phyloP scores from a whole-genome alignment of 192 early-diverging fungal genomes.

The Podila minutissima region DNA sequence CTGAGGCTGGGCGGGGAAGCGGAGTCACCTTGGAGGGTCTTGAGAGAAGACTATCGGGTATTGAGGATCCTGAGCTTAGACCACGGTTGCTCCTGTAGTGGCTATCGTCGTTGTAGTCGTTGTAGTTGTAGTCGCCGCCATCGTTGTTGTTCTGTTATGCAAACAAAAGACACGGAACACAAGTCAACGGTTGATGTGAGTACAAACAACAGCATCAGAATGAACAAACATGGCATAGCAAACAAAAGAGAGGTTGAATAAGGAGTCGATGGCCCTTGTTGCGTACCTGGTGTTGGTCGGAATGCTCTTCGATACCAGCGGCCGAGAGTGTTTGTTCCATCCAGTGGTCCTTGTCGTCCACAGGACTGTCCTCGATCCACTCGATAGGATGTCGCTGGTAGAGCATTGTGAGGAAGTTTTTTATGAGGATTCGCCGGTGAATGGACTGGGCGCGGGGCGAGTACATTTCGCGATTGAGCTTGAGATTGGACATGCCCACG shows the following conservation, averaged over 20 bases:
- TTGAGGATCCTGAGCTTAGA: neutral
- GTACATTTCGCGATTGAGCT: slow-evolving; percentile 34
- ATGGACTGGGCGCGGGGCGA: slow-evolving; percentile 29
- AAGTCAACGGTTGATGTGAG: neutral
- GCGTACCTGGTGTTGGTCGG: neutral
- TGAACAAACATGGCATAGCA: neutral
- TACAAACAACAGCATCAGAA: no score
- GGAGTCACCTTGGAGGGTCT: slow-evolving; percentile 16
- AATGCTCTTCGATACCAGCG: slow-evolving; percentile 15
- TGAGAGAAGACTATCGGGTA: slow-evolving; percentile 9
- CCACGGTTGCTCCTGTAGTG: neutral
- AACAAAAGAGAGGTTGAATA: neutral
- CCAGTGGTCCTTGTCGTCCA: slow-evolving; percentile 36
- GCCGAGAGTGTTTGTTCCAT: slow-evolving; percentile 45
- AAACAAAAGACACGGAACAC: neutral
- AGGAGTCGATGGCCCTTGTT: neutral
- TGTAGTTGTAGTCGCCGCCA: neutral
- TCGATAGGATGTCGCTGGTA: slow-evolving; percentile 39
- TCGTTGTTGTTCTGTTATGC: neutral
- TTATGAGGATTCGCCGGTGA: slow-evolving; percentile 34
- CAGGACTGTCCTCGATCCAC: slow-evolving; percentile 19
- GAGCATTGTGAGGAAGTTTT: slow-evolving; percentile 38
- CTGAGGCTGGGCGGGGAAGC: slow-evolving; percentile 34
- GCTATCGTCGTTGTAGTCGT: neutral
- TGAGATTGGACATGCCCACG: slow-evolving; percentile 32